Evolutionary conservation across 192 early-diverging fungal genomes (phyloP), one percentile per base, ranked within the genome.

Genomic region (Podochytrium sp.): DNA sequence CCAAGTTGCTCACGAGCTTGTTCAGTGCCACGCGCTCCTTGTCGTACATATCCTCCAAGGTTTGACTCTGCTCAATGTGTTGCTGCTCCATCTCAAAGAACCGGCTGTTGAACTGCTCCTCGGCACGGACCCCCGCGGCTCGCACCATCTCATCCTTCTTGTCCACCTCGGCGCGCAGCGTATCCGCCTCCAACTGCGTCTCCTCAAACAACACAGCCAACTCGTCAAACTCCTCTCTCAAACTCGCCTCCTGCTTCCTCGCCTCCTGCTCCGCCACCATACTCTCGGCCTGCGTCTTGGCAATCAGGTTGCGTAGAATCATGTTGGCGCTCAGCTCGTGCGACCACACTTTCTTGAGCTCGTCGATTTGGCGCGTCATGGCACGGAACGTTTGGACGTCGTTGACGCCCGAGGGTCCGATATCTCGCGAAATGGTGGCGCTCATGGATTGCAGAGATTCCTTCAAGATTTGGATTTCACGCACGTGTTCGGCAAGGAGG

Each of bases 181-280:
- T 4, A 29, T 73, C 72, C 6, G 58, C 59, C 29, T 82, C 81
- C 4, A 49, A 41, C 18, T 65, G 64, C 7, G 75, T 25, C 27
- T 71, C 75, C 35, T 80, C 81, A 37, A 78, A 57, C 35, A 81
- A 33, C 34, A 42, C 53, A 5, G 51, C 81, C 6, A 82, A 62
- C 61, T 82, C 81, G 53, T 82, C 81, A 56, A 77, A 77, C 47
- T 82, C 81, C 47, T 79, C 78, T 3, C 78, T 23, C 16, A 81
- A 63, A 5, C 63, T 61, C 18, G 73, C 56, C 12, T 47, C 25
- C 51, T 76, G 66, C 32, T 57, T 65, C 7, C 63, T 33, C 49
- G 70, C 51, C 29, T 79, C 69, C 18, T 73, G 41, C 43, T 77
- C 76, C 3, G 70, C 76, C 3, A 50, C 70, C 60, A 78, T 74